Percentiles rank a stretch among this genome's conserved stretches.
Conservation (phyloP, 2,329 filamentous ascomycete genomes). For the Paracamarosporium sp. region DNA sequence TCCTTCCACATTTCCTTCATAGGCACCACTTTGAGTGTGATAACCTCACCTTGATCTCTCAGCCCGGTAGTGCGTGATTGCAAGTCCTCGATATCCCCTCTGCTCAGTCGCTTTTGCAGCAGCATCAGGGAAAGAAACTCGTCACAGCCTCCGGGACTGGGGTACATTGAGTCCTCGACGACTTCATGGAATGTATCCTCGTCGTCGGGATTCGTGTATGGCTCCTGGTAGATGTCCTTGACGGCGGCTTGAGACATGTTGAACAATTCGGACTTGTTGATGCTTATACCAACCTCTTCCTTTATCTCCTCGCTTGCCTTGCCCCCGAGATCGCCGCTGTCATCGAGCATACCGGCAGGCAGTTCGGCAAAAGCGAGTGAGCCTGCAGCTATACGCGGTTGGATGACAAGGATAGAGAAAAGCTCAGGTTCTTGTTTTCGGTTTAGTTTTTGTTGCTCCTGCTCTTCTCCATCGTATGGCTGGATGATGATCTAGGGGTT, state of each 20-base stretch:
- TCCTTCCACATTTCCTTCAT: constrained; percentile 61
- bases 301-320: constrained; percentile 63
- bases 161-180: constrained; percentile 55
- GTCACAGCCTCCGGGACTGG: constrained; percentile 63
- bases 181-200: background rate
- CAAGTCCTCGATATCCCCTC: constrained; percentile 56
- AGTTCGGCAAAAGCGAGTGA: constrained; percentile 63
- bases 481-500: constrained; percentile 60
- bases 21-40: constrained; percentile 62
- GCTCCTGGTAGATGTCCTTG: constrained; percentile 11
- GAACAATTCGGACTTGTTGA: constrained; percentile 57
- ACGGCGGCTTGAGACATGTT: constrained; percentile 62
- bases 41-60: constrained; percentile 63
- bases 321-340: constrained; percentile 58
- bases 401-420: constrained; percentile 61
- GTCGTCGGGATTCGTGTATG: background rate
- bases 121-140: constrained; percentile 66
- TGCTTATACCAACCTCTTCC: constrained; percentile 63
- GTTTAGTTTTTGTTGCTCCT: constrained; percentile 43
- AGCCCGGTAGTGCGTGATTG: constrained; percentile 62
- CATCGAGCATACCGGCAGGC: constrained; percentile 68
- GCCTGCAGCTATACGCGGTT: constrained; percentile 64
- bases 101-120: constrained; percentile 60
- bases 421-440: background rate
- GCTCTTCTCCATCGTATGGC: constrained; percentile 53